Percentiles rank a stretch among this genome's conserved stretches.
Conservation (phyloP, 768 basidiomycete species). For the Roridomyces roridus region DNA sequence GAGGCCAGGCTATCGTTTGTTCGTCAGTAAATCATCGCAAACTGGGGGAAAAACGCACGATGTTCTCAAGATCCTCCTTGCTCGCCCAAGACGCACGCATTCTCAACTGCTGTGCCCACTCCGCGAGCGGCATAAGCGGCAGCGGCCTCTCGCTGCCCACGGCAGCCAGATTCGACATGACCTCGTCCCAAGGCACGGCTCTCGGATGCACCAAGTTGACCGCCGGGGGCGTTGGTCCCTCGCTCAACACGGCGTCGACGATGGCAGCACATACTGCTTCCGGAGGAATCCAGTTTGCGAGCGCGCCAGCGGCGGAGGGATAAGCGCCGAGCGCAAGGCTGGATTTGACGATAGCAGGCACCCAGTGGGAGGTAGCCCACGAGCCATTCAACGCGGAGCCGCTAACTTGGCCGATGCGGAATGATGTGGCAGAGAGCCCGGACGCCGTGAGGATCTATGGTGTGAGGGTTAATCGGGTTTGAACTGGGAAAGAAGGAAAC, state of each 20-base stretch:
- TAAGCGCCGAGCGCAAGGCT: slow-evolving; percentile 23
- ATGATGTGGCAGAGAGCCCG: slow-evolving; percentile 37
- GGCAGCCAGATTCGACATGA: slow-evolving; percentile 32
- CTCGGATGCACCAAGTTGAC: slow-evolving; percentile 47
- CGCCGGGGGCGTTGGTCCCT: slow-evolving; percentile 24
- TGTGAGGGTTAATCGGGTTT: background rate
- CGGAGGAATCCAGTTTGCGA: slow-evolving; percentile 43
- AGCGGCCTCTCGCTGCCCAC: background rate
- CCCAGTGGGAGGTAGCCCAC: slow-evolving; percentile 39
- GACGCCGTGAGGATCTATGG: slow-evolving; percentile 37
- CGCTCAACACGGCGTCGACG: slow-evolving; percentile 37
- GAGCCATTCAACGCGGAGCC: slow-evolving; percentile 33
- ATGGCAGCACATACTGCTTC: slow-evolving; percentile 40
- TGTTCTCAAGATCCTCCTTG: slow-evolving; percentile 3
- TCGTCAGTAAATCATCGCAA: no score
- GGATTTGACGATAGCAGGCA: slow-evolving; percentile 34
- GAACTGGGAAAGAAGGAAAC: slow-evolving; percentile 13
- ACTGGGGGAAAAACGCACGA: background rate
- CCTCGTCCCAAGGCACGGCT: slow-evolving; percentile 34
- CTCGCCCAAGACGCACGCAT: background rate
- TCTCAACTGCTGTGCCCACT: slow-evolving; percentile 7
- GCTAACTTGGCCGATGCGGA: slow-evolving; percentile 29
- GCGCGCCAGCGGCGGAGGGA: slow-evolving; percentile 21
- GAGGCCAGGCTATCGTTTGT: slow-evolving; percentile 1
- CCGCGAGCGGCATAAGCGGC: background rate